Conservation (phyloP, 2,329 filamentous ascomycete species). For the Dactylellina parvicollis region DNA sequence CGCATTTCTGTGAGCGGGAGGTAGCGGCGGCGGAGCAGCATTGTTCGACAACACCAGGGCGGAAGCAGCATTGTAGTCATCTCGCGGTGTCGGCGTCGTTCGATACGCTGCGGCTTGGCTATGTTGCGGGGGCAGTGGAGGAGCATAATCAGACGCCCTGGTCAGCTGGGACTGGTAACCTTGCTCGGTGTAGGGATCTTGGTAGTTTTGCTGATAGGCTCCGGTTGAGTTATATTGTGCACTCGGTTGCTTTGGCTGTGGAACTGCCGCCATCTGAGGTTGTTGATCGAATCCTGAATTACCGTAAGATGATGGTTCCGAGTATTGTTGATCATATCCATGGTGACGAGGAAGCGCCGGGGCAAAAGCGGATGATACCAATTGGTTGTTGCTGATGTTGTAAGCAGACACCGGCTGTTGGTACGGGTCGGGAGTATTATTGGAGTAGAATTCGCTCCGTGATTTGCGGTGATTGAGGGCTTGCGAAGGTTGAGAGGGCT, state of each 20-base stretch:
- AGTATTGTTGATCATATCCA: constrained; percentile 46
- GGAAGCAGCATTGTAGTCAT: constrained; percentile 32
- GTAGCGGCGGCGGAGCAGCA: constrained; percentile 27
- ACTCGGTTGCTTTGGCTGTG: constrained; percentile 16
- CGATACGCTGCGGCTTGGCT: constrained; percentile 25
- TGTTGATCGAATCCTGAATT: constrained; percentile 39
- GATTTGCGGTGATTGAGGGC: constrained; percentile 44
- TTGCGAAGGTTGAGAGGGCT: constrained; percentile 25
- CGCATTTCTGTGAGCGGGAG: constrained; percentile 29
- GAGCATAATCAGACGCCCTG: constrained; percentile 36
- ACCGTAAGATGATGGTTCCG: constrained; percentile 17
- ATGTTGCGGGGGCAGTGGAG: constrained; percentile 38
- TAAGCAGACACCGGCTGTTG: constrained; percentile 21
- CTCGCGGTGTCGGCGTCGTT: constrained; percentile 17
- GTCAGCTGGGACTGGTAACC: constrained; percentile 39
- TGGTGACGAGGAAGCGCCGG: constrained; percentile 27
- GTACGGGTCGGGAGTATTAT: constrained; percentile 25
- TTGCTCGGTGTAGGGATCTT: constrained; percentile 36
- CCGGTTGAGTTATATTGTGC: constrained; percentile 17
- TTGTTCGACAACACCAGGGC: constrained; percentile 14
- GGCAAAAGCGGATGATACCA: constrained; percentile 29
- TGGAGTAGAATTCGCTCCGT: constrained; percentile 43
- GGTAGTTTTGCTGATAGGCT: constrained; percentile 30
- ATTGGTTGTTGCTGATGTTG: constrained; percentile 38
- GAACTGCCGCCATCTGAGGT: constrained; percentile 7